A percentile compares a stretch with the other conserved stretches of the same genome.
Evolutionary conservation across 495 filamentous ascomycete genomes (phyloP).

Genomic region (Penicillium antarcticum): DNA sequence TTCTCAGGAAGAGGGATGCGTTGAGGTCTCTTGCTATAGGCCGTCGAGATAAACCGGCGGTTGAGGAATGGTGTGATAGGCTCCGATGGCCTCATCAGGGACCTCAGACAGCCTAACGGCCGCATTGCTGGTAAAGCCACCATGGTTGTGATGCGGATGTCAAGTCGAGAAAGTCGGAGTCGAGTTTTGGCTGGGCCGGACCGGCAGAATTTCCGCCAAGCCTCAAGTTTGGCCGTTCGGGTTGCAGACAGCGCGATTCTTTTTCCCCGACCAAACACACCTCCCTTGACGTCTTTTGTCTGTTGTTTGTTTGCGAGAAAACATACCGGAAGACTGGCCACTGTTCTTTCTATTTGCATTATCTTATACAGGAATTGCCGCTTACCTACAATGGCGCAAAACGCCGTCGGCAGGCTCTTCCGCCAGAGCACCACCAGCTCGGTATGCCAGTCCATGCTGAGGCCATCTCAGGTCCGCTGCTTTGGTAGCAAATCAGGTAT

Average conservation of each 20-base stretch:
- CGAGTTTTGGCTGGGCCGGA: slow-evolving; percentile 28
- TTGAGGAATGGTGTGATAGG: slow-evolving; percentile 39
- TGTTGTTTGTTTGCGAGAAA: neutral
- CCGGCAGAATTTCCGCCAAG: slow-evolving; percentile 46
- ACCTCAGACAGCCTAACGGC: slow-evolving; percentile 67
- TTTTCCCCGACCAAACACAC: slow-evolving; percentile 9
- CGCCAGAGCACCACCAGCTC: slow-evolving; percentile 25
- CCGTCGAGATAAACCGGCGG: slow-evolving; percentile 40
- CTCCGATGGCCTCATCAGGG: slow-evolving; percentile 43
- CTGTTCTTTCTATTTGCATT: neutral
- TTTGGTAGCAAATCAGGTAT: slow-evolving; percentile 35
- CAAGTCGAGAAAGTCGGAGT: slow-evolving; percentile 26
- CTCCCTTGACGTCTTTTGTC: slow-evolving; percentile 10
- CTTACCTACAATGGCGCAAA: slow-evolving; percentile 34
- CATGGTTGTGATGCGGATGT: slow-evolving; percentile 44
- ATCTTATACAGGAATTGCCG: neutral
- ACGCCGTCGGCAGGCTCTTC: slow-evolving; percentile 37
- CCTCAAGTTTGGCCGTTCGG: slow-evolving; percentile 20
- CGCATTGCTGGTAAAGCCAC: slow-evolving; percentile 56
- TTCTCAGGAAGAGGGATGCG: slow-evolving; percentile 38
- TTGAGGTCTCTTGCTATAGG: slow-evolving; percentile 34
- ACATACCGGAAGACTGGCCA: neutral
- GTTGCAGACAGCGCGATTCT: slow-evolving; percentile 10
- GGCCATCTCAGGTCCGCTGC: slow-evolving; percentile 31
- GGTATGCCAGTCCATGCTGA: slow-evolving; percentile 31